Conservation (phyloP, 176 grass and related monocot genomes). For the Dactylis glomerata region DNA sequence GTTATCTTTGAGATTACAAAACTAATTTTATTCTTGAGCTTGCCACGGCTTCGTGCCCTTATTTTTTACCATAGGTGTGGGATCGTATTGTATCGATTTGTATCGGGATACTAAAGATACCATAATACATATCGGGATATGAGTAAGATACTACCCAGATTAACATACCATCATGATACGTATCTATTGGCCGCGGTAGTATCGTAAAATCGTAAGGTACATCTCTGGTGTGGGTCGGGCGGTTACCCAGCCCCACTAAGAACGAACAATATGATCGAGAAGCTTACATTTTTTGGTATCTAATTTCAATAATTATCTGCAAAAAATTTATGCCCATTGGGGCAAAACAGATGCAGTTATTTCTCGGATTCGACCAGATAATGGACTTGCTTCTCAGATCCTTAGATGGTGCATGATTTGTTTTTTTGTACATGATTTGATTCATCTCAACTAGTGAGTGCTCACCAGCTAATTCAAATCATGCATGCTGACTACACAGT, state of each 20-base stretch:
- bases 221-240: no score
- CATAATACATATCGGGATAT: no score
- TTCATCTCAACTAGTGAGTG: conserved; percentile 13
- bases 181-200: no score
- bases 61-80: no score
- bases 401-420: not conserved
- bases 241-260: not conserved
- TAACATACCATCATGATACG: no score
- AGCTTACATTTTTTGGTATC: not conserved
- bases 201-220: no score
- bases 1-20: no score
- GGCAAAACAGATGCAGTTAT: not conserved
- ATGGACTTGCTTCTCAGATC: not conserved
- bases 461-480: conserved; percentile 20
- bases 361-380: not conserved
- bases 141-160: no score
- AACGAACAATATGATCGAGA: not conserved
- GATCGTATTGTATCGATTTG: no score
- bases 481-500: not conserved
- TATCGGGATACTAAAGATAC: no score
- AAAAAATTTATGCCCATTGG: not conserved
- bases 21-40: no score
- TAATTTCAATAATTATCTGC: not conserved
- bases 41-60: no score
- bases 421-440: conserved; percentile 1